A percentile compares a stretch with the other conserved stretches of the same genome.
phyloP scores from a whole-genome alignment of 1,139 yeast genomes.

The Nakaseomyces kungkrabaensis region DNA sequence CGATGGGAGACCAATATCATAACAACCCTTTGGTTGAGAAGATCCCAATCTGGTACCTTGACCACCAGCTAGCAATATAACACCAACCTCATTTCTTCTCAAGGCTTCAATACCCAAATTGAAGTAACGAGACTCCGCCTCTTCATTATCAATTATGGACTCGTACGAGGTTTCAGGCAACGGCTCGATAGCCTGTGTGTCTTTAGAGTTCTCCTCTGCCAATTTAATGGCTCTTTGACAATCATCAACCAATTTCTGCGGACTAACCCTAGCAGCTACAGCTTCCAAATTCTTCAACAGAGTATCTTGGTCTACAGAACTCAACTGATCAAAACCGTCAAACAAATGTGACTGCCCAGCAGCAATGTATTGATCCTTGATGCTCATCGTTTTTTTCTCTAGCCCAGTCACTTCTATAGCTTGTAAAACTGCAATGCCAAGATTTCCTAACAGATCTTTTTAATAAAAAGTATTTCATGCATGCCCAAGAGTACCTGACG shows the following conservation, averaged over 20 bases:
- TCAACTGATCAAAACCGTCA: slow-evolving; percentile 15
- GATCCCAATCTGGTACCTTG: slow-evolving; percentile 96
- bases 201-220: slow-evolving; percentile 9
- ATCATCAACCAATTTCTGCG: slow-evolving; percentile 15
- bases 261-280: slow-evolving; percentile 14
- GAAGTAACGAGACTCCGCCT: slow-evolving; percentile 39
- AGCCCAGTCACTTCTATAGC: background rate
- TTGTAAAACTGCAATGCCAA: no score
- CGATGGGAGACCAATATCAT: slow-evolving; percentile 76
- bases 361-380: slow-evolving; percentile 12
- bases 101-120: slow-evolving; percentile 60
- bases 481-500: no score
- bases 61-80: slow-evolving; percentile 92
- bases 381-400: background rate
- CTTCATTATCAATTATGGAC: slow-evolving; percentile 21
- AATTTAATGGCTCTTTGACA: slow-evolving; percentile 21
- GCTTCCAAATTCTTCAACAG: slow-evolving; percentile 14
- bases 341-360: slow-evolving; percentile 26
- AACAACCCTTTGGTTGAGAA: slow-evolving; percentile 86
- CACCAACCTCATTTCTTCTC: slow-evolving; percentile 66
- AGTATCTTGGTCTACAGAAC: slow-evolving; percentile 10
- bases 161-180: slow-evolving; percentile 26
- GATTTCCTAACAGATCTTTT: no score
- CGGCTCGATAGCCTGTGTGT: slow-evolving; percentile 15
- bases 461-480: no score